Conservation (phyloP, 331 rosid species). For the Spiraea crenata region DNA sequence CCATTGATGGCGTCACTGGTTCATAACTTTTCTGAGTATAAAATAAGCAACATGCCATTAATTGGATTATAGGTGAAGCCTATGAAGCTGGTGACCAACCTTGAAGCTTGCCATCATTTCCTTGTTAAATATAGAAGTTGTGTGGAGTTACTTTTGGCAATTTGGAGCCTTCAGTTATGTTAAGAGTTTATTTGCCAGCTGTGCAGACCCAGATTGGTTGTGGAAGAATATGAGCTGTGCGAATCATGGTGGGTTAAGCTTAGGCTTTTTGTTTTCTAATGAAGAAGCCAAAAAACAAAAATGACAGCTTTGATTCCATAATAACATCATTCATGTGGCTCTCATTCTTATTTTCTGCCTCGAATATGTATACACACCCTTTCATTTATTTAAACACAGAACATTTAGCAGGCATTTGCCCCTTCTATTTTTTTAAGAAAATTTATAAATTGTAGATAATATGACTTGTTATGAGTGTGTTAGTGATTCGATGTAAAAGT, state of each 20-base stretch:
- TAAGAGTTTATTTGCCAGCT: not conserved
- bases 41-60: not conserved
- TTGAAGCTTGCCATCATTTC: not conserved
- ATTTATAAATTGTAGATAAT: too few relatives aligned
- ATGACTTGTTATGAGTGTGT: too few relatives aligned
- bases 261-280: not conserved
- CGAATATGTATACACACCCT: too few relatives aligned
- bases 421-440: too few relatives aligned
- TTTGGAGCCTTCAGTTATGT: not conserved
- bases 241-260: not conserved
- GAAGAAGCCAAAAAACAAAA: not conserved
- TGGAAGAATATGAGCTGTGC: constrained; percentile 12
- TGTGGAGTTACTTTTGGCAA: not conserved
- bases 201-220: not conserved
- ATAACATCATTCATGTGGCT: not conserved
- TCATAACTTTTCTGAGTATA: too few relatives aligned
- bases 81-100: not conserved
- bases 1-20: too few relatives aligned
- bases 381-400: too few relatives aligned
- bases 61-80: not conserved
- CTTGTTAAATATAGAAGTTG: not conserved
- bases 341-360: not conserved
- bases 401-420: too few relatives aligned
- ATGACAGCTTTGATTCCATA: constrained; percentile 1
- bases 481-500: too few relatives aligned